Base-by-base conservation (phyloP, 257 asterid species). In the Forsythia viridissima region DNA sequence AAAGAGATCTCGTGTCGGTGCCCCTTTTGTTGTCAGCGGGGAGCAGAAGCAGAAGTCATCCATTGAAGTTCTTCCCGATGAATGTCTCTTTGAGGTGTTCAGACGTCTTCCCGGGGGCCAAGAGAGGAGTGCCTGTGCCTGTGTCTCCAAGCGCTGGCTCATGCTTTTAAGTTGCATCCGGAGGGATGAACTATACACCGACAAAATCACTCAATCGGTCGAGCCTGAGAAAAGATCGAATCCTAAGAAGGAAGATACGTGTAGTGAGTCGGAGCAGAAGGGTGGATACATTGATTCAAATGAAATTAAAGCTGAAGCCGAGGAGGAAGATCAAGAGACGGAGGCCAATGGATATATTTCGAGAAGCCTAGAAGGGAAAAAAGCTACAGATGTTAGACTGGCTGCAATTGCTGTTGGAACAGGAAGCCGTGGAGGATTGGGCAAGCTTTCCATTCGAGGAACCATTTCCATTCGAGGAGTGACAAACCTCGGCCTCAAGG, bases 81-180 rank as follows among this genome's bases (percentile, higher is more conserved):
- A 92, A 88, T 96, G 97, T 86, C 97, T 93, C 72, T 96, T 91
- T 46, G 99, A 93, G 97, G 80, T 96, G 71, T 83, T 96, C 88
- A 83, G 98, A 80, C 96, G 96, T 5, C 86, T 96, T 74, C 79
- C 89, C 2, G 90, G 90, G 8, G 92, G 90, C 80, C 87, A 89
- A 73, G 98, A 90, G 82, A 90, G 92, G 85, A 89, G 94, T 79
- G 79, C 80, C 8, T 93, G 91, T 74, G 97, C 99, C 63, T 84
- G 86, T 78, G 99, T 93, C 37, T 96, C 99, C 41, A 96, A 96
- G 81, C 92, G 87, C 8, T 96, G 98, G 98, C 98, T 96, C 77
- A 86, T 88, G 90, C 97, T 92, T 81, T 74, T 96, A 85, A 93
- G 97, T 76, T 91, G 85, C 86, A 92, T 96, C 81, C 80, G 85